Evolutionary conservation across 1,284 basidiomycete species (phyloP), one percentile per base, ranked within the genome.

Genomic region (Xerocomus amazonicus): DNA sequence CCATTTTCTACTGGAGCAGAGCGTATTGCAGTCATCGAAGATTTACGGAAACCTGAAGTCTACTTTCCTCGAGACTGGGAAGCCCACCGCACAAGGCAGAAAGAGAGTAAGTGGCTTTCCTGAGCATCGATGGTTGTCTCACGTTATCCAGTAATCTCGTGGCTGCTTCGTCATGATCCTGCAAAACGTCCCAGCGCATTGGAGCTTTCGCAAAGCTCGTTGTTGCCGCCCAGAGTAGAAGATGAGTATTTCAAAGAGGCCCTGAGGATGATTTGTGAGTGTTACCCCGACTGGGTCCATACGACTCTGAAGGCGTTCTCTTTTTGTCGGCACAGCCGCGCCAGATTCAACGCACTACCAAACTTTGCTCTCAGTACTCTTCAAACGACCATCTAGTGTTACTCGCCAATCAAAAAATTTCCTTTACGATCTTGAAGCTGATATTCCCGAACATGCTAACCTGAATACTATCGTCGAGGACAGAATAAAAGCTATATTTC

Each of bases 161-260:
- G 81, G 78, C 76, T 97, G 3, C 77, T 97, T 17, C 82, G 88
- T 43, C 94, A 97, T 64, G 84, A 94, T 57, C 89, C 92, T 0
- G 75, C 80, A n/a, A 76, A 80, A 41, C 79, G 95, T 9, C 94
- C 93, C 0, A 84, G 81, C 2, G 92, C 94, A 0, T 66, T 88
- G n/a, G 89, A 95, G 56, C 76, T 97, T 26, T 87, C 91, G 0
- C 83, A 90, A 56, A 93, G 88, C 54, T 76, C 83, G 0, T 67
- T 97, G 41, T 69, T 97, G 17, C 87, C 90, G 6, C 77, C 82
- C 3, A 76, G 81, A 55, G 65, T 92, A 35, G 89, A 92, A 63
- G 90, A 94, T 52, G 90, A 93, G 59, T 88, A 88, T 62, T 88
- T 92, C 69, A 88, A 84, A 61, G 84, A 84, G 56, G 90, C 90